Evolutionary conservation across 2,329 filamentous ascomycete species (phyloP), one percentile per base, ranked within the genome.

Genomic region (Lasiodiplodia hormozganensis): DNA sequence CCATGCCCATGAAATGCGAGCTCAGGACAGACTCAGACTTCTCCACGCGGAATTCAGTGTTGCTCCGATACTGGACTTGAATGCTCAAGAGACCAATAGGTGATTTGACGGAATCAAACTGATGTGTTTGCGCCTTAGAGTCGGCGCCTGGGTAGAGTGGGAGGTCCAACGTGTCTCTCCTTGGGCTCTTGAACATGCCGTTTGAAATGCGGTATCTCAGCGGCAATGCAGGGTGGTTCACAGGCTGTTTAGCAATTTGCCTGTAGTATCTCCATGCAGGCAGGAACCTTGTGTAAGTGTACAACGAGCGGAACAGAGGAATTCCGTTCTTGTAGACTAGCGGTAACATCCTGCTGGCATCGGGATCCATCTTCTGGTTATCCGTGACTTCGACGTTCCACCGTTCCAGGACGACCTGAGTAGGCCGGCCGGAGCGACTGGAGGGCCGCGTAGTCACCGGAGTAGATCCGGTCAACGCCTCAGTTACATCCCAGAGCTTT

Each of bases 281-380:
- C 70, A 97, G 83, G 70, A 97, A 87, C 74, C 92, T 91, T 51
- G 93, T 88, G 67, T 92, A 92, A 62, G 92, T 89, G 78, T 92
- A 97, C 56, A 99, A 85, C 1, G 94, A 94, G 70, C 96, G 88
- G 81, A 98, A 97, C 74, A 97, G 89, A 72, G 98, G 92, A 71
- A 99, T 97, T 74, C 92, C 93, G 82, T 97, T 96, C 82, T 99
- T 99, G 85, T 99, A 99, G 69, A 97, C 90, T 65, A 93, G 95
- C 16, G 96, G 94, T 64, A 98, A 83, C 57, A 54, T 52, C 56
- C 67, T 57, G 52, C 18, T 56, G 36, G 49, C 51, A 52, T 68
- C 67, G 38, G 87, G 83, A 57, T 87, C 84, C 65, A 80, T 84
- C 74, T 68, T 92, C 79, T 69, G 72, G 69, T 76, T 82, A 72